Conservation (phyloP, 768 basidiomycete species). For the Tephrocybe sp. region DNA sequence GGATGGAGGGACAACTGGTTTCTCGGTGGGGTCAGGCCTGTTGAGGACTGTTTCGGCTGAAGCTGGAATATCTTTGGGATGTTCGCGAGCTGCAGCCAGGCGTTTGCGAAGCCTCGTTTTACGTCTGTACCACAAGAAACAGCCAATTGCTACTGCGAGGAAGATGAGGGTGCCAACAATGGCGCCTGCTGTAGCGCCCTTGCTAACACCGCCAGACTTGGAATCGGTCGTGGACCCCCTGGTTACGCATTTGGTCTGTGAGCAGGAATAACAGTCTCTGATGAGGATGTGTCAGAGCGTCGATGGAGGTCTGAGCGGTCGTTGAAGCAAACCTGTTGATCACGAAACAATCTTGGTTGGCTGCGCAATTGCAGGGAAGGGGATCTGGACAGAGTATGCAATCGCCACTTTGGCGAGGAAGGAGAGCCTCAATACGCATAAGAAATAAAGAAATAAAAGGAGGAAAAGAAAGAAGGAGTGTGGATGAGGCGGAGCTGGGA, state of each 20-base stretch:
- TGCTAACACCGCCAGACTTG: slow-evolving; percentile 45
- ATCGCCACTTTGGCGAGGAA: slow-evolving; percentile 31
- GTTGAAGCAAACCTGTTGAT: slow-evolving; percentile 50
- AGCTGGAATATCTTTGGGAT: slow-evolving; percentile 63
- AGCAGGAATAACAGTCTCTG: slow-evolving; percentile 62
- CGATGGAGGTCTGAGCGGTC: background rate
- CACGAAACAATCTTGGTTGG: slow-evolving; percentile 56
- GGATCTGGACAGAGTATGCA: slow-evolving; percentile 53
- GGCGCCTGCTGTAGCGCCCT: slow-evolving; percentile 73
- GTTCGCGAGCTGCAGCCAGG: slow-evolving; percentile 31
- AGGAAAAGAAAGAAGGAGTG: slow-evolving; percentile 28
- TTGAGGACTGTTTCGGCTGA: slow-evolving; percentile 76
- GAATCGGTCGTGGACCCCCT: slow-evolving; percentile 20
- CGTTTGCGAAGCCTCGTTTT: slow-evolving; percentile 42
- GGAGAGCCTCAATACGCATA: slow-evolving; percentile 37
- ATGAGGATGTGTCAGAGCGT: slow-evolving; percentile 5
- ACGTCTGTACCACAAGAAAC: slow-evolving; percentile 67
- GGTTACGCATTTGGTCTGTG: slow-evolving; percentile 49
- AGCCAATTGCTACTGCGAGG: slow-evolving; percentile 46
- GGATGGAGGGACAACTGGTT: slow-evolving; percentile 33
- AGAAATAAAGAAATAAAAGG: slow-evolving; percentile 1
- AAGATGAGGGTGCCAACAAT: slow-evolving; percentile 64
- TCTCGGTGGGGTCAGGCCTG: slow-evolving; percentile 79
- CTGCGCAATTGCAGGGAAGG: slow-evolving; percentile 52
- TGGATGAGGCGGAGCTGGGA: slow-evolving; percentile 19